Conservation (phyloP, 768 basidiomycete species). For the Lyophyllum atratum region DNA sequence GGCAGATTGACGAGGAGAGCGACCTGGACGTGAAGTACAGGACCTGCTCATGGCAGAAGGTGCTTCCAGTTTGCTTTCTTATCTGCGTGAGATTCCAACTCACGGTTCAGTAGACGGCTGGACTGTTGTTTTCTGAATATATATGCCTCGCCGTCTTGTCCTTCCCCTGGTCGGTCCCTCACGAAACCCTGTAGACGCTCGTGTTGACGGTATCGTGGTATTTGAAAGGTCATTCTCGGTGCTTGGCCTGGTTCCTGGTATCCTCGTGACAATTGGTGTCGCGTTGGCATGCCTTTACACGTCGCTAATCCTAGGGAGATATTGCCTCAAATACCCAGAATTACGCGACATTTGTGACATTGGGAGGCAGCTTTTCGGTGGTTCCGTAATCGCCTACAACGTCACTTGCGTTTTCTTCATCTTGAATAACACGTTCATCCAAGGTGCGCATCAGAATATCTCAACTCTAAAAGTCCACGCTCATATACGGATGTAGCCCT, state of each 20-base stretch:
- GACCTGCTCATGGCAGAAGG: conserved; percentile 52
- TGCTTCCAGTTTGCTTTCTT: conserved; percentile 14
- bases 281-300: conserved; percentile 45
- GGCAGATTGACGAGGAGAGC: conserved; percentile 9
- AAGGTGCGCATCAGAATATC: conserved; percentile 29
- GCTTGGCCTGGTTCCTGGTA: conserved; percentile 43
- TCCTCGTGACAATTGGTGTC: conserved; percentile 41
- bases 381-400: conserved; percentile 49
- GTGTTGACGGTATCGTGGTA: background rate
- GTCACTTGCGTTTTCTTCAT: conserved; percentile 53
- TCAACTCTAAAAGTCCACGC: background rate
- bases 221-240: conserved; percentile 44
- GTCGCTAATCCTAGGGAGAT: conserved; percentile 48
- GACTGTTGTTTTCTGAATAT: conserved; percentile 46
- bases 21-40: conserved; percentile 21
- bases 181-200: background rate
- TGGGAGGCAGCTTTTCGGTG: conserved; percentile 46
- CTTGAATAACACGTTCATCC: conserved; percentile 57
- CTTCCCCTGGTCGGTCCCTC: conserved; percentile 33
- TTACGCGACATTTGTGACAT: conserved; percentile 54
- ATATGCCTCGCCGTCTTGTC: conserved; percentile 44
- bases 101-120: conserved; percentile 36
- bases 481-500: conserved; percentile 28
- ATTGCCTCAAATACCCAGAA: conserved; percentile 50
- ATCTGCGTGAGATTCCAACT: background rate